Evolutionary conservation across 371 early-diverging fungal species (phyloP), one percentile per base, ranked within the genome.

Genomic region (Mortierella sp.): DNA sequence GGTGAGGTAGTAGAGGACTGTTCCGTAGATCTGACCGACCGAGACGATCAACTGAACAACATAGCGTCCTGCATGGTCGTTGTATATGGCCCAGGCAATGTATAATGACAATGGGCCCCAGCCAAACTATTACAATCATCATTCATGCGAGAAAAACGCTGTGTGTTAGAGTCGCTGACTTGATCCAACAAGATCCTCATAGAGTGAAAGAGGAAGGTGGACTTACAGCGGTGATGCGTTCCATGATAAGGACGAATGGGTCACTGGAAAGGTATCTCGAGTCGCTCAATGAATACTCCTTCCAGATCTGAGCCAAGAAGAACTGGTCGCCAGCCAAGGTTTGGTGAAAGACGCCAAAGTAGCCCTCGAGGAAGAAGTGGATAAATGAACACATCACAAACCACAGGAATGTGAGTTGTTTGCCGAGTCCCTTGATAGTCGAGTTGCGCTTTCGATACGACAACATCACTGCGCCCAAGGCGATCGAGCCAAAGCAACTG

Each of bases 201-300:
- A n/a, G n/a, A n/a, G n/a, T n/a, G n/a, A n/a, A n/a, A n/a, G n/a
- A n/a, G n/a, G 19, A 16, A 44, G n/a, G 22, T 10, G 12, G 8
- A 79, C 83, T 81, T 83, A 94, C 92, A 22, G 92, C 92, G 19
- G 97, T 96, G 54, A 96, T 88, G n/a, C 82, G 80, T 81, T 97
- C 97, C 85, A 96, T 88, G 51, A 88, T 82, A 31, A 91, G 67
- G 7, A 95, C 89, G 57, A 92, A 88, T 10, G 90, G 80, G 60
- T 97, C 97, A 44, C 82, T 78, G 29, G 86, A 80, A 79, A 96
- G 79, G 73, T 97, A 97, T 27, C 96, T 82, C 13, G 95, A 95
- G 77, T 97, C 97, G 12, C 89, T 85, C 66, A 88, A 83, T 1
- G 95, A 81, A 76, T 97, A 97, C 80, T 97, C 96, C 81, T 95